These are phyloP conservation scores for Cinchona pubescens DNA, from an alignment of 257 asterid species.

Conservation along the genomic window DNA sequence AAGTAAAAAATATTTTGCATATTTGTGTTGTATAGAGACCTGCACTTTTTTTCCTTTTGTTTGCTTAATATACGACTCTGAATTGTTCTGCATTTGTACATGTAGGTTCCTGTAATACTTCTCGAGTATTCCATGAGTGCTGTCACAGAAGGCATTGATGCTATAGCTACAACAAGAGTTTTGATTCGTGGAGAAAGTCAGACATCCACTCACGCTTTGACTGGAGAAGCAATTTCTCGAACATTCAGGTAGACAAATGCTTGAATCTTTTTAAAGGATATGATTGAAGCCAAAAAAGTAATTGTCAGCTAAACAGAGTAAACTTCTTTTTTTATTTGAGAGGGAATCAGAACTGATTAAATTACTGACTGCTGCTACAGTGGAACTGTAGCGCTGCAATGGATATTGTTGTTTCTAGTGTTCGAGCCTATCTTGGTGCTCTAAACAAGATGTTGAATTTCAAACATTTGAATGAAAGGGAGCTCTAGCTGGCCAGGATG, in stretches of 20 bases:
- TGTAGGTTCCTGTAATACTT: constrained; percentile 76
- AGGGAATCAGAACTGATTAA: not conserved
- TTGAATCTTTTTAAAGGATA: not conserved
- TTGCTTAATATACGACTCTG: not conserved
- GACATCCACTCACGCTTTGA: constrained; percentile 57
- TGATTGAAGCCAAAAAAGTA: not conserved
- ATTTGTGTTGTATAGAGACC: not conserved
- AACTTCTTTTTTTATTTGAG: not conserved
- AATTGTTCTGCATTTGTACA: not conserved
- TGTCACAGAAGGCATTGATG: constrained; percentile 94
- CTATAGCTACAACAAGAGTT: constrained; percentile 84
- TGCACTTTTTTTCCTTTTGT: not conserved
- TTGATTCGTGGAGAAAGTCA: constrained; percentile 58
- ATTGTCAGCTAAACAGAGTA: not conserved
- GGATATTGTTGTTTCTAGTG: constrained; percentile 91
- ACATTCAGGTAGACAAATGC: constrained; percentile 62
- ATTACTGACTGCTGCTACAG: constrained; percentile 24
- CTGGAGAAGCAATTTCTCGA: constrained; percentile 58
- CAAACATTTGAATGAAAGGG: constrained; percentile 18
- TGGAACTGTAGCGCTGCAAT: constrained; percentile 83
- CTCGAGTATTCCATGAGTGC: constrained; percentile 73
- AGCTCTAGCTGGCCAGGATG: not conserved
- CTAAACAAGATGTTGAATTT: constrained; percentile 81
- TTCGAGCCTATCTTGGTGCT: constrained; percentile 87
- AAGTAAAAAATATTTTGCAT: not conserved